Conservation (phyloP, 148 eudicot genomes). For the Hydrangea macrophylla region DNA sequence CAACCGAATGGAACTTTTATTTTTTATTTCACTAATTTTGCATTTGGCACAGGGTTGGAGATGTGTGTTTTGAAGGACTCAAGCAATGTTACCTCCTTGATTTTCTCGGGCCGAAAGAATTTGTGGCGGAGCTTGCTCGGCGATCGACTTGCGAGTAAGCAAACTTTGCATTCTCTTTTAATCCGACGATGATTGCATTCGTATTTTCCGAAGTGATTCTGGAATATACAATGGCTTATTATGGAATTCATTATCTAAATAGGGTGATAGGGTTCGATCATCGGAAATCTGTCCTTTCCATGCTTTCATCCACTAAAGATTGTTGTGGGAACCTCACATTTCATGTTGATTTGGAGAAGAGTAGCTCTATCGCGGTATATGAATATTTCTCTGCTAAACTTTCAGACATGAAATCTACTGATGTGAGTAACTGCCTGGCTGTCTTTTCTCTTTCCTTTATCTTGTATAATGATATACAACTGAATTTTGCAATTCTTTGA, state of each 20-base stretch:
- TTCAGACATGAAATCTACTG: slow-evolving; percentile 21
- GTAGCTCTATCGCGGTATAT: slow-evolving; percentile 73
- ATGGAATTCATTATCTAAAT: slow-evolving; percentile 11
- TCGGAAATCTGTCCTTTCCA: slow-evolving; percentile 45
- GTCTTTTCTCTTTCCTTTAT: neutral
- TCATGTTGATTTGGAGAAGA: slow-evolving; percentile 60
- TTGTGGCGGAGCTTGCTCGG: slow-evolving; percentile 53
- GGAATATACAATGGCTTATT: neutral
- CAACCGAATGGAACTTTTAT: neutral
- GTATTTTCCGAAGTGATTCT: neutral
- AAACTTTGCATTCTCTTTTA: slow-evolving; percentile 5
- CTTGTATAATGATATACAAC: no score
- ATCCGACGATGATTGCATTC: neutral
- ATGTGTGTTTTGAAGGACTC: slow-evolving; percentile 64
- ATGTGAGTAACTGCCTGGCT: slow-evolving; percentile 30
- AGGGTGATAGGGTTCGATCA: slow-evolving; percentile 82
- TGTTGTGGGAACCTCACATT: slow-evolving; percentile 39
- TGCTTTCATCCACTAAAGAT: slow-evolving; percentile 30
- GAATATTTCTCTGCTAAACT: slow-evolving; percentile 57
- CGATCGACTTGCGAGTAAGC: slow-evolving; percentile 65
- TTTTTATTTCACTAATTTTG: neutral
- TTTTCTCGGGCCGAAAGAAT: slow-evolving; percentile 73
- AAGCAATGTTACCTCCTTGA: slow-evolving; percentile 79
- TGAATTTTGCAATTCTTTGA: neutral
- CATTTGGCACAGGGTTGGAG: slow-evolving; percentile 46